Conservation (phyloP, 2,329 filamentous ascomycete species). For the Curvularia spicifera region DNA sequence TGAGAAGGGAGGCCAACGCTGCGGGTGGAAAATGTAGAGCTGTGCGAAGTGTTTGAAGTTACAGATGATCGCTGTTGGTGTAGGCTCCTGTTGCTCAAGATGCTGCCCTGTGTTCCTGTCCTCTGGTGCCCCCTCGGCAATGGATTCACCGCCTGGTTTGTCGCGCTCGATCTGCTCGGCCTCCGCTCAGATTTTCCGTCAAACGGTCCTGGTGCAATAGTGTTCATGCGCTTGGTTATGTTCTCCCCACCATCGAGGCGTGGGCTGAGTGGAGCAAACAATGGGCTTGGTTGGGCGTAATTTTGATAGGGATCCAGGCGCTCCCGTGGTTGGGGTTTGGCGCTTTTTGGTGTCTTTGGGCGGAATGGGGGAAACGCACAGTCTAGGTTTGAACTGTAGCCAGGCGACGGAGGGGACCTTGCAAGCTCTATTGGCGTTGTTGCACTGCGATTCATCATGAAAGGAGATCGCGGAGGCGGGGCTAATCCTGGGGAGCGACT, state of each 20-base stretch:
- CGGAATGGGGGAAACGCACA: slow-evolving; percentile 63
- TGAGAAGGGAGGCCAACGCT: slow-evolving; percentile 33
- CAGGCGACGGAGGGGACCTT: slow-evolving; percentile 42
- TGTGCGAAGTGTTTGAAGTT: slow-evolving; percentile 39
- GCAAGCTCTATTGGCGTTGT: slow-evolving; percentile 47
- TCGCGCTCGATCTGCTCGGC: slow-evolving; percentile 47
- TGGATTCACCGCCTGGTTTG: slow-evolving; percentile 30
- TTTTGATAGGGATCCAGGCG: slow-evolving; percentile 36
- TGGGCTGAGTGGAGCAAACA: slow-evolving; percentile 60
- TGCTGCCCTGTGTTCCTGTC: slow-evolving; percentile 46
- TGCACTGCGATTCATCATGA: slow-evolving; percentile 44
- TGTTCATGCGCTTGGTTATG: slow-evolving; percentile 68
- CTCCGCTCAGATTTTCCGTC: slow-evolving; percentile 52
- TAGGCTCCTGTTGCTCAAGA: slow-evolving; percentile 36
- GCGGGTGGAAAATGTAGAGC: slow-evolving; percentile 41
- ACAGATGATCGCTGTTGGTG: slow-evolving; percentile 37
- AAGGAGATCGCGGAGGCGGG: slow-evolving; percentile 34
- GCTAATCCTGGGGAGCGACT: slow-evolving; percentile 34
- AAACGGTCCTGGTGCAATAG: slow-evolving; percentile 71
- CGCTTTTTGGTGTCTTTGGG: slow-evolving; percentile 42
- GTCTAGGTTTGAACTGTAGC: slow-evolving; percentile 52
- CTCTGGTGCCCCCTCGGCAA: slow-evolving; percentile 44
- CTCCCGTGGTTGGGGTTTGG: slow-evolving; percentile 30
- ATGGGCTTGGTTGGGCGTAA: slow-evolving; percentile 44
- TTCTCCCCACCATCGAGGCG: slow-evolving; percentile 50